Evolutionary conservation across 2,329 filamentous ascomycete genomes (phyloP).

Genomic region (Fusarium protoensiforme): DNA sequence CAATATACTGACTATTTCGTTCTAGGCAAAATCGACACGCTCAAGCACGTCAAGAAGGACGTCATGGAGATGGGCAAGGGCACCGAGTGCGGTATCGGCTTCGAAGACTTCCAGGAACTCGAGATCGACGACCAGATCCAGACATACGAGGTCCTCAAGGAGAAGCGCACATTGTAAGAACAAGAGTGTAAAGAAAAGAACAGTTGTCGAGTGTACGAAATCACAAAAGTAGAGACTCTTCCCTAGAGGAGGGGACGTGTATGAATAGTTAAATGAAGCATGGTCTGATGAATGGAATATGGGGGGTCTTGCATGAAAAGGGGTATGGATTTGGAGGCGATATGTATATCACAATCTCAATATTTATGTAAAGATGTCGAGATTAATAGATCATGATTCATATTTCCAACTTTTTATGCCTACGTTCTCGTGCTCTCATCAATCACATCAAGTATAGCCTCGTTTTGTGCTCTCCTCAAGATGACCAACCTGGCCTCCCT

Average conservation of each 20-base stretch:
- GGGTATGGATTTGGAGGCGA: neutral
- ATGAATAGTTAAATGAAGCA: slow-evolving; percentile 24
- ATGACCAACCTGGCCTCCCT: neutral
- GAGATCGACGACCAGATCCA: slow-evolving; percentile 87
- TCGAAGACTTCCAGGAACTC: slow-evolving; percentile 83
- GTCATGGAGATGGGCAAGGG: slow-evolving; percentile 90
- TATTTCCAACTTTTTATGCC: neutral
- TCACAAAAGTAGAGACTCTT: slow-evolving; percentile 5
- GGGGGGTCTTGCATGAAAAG: neutral
- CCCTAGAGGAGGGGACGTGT: slow-evolving; percentile 9
- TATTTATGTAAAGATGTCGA: slow-evolving; percentile 9
- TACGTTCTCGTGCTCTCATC: neutral
- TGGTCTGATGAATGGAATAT: slow-evolving; percentile 13
- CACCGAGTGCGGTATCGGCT: slow-evolving; percentile 90
- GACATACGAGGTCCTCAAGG: slow-evolving; percentile 81
- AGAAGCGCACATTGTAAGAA: slow-evolving; percentile 71
- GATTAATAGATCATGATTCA: neutral
- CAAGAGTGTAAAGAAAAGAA: slow-evolving; percentile 23
- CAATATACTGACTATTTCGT: neutral
- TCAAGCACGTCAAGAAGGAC: slow-evolving; percentile 95
- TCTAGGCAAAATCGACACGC: slow-evolving; percentile 78
- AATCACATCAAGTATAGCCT: neutral
- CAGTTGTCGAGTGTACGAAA: slow-evolving; percentile 22
- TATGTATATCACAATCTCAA: slow-evolving; percentile 18
- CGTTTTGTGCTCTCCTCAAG: neutral